These are phyloP conservation scores for Helicocarpus griseus DNA, from an alignment of 2,329 filamentous ascomycete genomes.

Conservation along the genomic window DNA sequence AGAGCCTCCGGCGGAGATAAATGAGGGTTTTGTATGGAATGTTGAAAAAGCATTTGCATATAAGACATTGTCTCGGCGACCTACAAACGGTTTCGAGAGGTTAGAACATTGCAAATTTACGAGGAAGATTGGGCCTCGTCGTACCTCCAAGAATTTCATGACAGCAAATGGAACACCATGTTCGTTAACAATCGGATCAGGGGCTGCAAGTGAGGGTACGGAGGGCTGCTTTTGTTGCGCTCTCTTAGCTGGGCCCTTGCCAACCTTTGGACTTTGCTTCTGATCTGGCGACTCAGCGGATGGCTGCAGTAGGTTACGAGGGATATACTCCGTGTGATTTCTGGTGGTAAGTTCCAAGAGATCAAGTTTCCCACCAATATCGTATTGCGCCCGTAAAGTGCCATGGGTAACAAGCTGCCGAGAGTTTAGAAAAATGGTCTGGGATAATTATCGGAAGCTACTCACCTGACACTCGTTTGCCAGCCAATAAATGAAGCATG, in stretches of 20 bases:
- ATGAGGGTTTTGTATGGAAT: constrained; percentile 43
- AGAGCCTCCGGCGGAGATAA: constrained; percentile 48
- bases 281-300: constrained; percentile 45
- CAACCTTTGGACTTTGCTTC: constrained; percentile 50
- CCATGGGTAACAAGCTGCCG: constrained; percentile 68
- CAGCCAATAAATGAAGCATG: constrained; percentile 84
- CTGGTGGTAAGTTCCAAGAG: constrained; percentile 71
- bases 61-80: constrained; percentile 56
- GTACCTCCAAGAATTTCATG: constrained; percentile 54
- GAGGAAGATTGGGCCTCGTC: constrained; percentile 11
- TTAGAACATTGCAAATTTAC: not conserved
- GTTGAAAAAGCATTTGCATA: constrained; percentile 53
- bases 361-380: constrained; percentile 69
- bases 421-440: not conserved
- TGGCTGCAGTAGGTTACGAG: constrained; percentile 48
- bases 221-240: constrained; percentile 37
- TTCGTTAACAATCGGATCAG: constrained; percentile 35
- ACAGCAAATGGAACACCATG: constrained; percentile 49
- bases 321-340: constrained; percentile 73
- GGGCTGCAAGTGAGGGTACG: constrained; percentile 35
- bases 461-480: constrained; percentile 70
- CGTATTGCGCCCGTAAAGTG: constrained; percentile 67
- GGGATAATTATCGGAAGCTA: constrained; percentile 13
- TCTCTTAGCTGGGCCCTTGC: constrained; percentile 44
- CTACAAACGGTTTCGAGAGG: constrained; percentile 26